A percentile compares a stretch with the other conserved stretches of the same genome.
These are phyloP conservation scores for Stagonosporopsis chrysanthemi DNA, from an alignment of 2,329 filamentous ascomycete species.

Conservation along the genomic window DNA sequence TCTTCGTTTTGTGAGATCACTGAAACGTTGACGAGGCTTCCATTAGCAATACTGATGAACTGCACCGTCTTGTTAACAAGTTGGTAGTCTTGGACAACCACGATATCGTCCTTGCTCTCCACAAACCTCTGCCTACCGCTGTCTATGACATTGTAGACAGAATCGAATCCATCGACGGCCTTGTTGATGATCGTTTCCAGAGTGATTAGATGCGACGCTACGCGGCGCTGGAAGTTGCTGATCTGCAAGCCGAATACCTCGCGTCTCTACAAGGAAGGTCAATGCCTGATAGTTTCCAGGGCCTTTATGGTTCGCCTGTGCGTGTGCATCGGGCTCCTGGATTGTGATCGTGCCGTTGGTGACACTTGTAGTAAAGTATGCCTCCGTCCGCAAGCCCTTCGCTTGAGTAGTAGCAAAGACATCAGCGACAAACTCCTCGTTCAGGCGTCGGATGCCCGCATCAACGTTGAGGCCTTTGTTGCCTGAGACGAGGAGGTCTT, in stretches of 20 bases:
- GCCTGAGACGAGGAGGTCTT: slow-evolving; percentile 36
- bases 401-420: slow-evolving; percentile 23
- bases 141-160: slow-evolving; percentile 31
- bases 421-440: slow-evolving; percentile 34
- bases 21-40: slow-evolving; percentile 25
- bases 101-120: slow-evolving; percentile 25
- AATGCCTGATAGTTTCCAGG: slow-evolving; percentile 37
- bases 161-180: slow-evolving; percentile 28
- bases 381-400: not conserved
- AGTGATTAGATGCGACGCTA: slow-evolving; percentile 31
- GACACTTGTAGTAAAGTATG: slow-evolving; percentile 30
- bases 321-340: slow-evolving; percentile 34
- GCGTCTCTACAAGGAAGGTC: slow-evolving; percentile 36
- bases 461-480: slow-evolving; percentile 44
- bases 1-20: not conserved
- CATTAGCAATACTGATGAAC: slow-evolving; percentile 11
- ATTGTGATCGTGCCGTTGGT: slow-evolving; percentile 30
- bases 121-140: slow-evolving; percentile 26
- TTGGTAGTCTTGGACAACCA: slow-evolving; percentile 26
- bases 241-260: slow-evolving; percentile 37
- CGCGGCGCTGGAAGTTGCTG: slow-evolving; percentile 41
- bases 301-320: slow-evolving; percentile 39
- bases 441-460: slow-evolving; percentile 33
- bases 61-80: slow-evolving; percentile 26
- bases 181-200: slow-evolving; percentile 36